A percentile compares a stretch with the other conserved stretches of the same genome.
Evolutionary conservation across 805 yeast species (phyloP).

Genomic region (Ogataea pilisensis): DNA sequence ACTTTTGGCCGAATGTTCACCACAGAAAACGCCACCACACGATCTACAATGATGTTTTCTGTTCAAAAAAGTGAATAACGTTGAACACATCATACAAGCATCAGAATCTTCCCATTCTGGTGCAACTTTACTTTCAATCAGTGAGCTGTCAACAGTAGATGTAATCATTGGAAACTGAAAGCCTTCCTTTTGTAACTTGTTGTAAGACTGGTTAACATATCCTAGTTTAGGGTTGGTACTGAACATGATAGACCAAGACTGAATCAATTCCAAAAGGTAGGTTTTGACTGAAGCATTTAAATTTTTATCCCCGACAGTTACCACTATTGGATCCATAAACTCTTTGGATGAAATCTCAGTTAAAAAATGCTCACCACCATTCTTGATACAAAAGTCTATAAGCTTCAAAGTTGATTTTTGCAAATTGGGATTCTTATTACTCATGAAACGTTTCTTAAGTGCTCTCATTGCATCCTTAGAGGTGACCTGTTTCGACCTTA

Average conservation of each 20-base stretch:
- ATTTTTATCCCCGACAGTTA: conserved; percentile 30
- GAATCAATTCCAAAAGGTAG: conserved; percentile 59
- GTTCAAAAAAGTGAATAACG: conserved; percentile 71
- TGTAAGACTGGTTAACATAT: conserved; percentile 61
- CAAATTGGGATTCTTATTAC: conserved; percentile 67
- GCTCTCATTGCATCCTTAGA: conserved; percentile 82
- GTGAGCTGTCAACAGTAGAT: conserved; percentile 36
- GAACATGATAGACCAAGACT: conserved; percentile 75
- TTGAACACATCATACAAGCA: conserved; percentile 91
- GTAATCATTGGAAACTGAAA: conserved; percentile 58
- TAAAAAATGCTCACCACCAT: conserved; percentile 85
- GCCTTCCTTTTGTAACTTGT: conserved; percentile 56
- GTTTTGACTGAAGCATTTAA: conserved; percentile 51
- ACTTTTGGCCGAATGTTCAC: conserved; percentile 71
- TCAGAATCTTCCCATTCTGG: conserved; percentile 98
- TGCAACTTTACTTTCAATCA: conserved; percentile 86
- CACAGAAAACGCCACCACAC: conserved; percentile 94
- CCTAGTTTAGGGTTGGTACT: conserved; percentile 59
- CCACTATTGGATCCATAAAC: conserved; percentile 75
- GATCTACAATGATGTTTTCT: conserved; percentile 96
- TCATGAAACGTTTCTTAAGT: conserved; percentile 68
- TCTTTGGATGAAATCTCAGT: conserved; percentile 77
- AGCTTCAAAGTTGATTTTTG: conserved; percentile 72
- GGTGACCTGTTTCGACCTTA: conserved; percentile 73
- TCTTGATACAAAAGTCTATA: conserved; percentile 83